Base-by-base conservation (phyloP, 1,284 basidiomycete genomes). In the Sporisorium reilianum region DNA sequence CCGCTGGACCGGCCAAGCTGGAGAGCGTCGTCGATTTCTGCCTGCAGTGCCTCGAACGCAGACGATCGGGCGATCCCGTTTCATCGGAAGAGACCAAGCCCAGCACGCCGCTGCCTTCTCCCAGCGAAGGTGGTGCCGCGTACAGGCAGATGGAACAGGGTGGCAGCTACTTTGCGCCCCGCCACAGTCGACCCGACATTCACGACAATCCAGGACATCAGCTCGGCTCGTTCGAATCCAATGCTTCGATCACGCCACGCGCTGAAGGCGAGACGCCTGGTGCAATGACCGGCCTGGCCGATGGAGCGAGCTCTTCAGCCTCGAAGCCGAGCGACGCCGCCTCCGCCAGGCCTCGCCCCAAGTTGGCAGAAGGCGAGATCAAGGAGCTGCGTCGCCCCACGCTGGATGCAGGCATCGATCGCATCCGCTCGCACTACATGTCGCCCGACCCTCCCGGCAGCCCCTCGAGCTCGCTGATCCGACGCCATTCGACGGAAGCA, bases 1-100 rank as follows among this genome's bases (percentile, higher is more conserved):
- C 95, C 3, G 90, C 91, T 28, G 94, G 94, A 0, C 95, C 94
- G 0, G 89, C 89, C 52, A 90, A 91, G 32, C 87, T 97, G 57
- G 89, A 90, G 36, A 84, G 88, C 16, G 89, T 90, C 6, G 86
- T 96, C 55, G 90, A 90, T 80, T 88, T 91, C n/a, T 90, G 90
- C 75, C 81, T 93, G 25, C 89, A 92, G 75, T 89, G 90, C 23
- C 85, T 90, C 18, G 84, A 85, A 48, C 76, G 72, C 25, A 65
- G 52, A 42, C 50, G 54, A 16, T 63, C 57, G 1, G 80, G 80
- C 6, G 71, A 77, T 41, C 76, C 78, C 10, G 63, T 64, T 2
- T 52, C 60, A 22, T 50, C 60, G 6, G 75, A 77, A 30, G 67
- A 75, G 55, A 81, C 71, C 30, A 69, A 72, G 48, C 78, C 79